A percentile compares a stretch with the other conserved stretches of the same genome.
Evolutionary conservation across 331 rosid species (phyloP).

Genomic region (Quercus lobata): DNA sequence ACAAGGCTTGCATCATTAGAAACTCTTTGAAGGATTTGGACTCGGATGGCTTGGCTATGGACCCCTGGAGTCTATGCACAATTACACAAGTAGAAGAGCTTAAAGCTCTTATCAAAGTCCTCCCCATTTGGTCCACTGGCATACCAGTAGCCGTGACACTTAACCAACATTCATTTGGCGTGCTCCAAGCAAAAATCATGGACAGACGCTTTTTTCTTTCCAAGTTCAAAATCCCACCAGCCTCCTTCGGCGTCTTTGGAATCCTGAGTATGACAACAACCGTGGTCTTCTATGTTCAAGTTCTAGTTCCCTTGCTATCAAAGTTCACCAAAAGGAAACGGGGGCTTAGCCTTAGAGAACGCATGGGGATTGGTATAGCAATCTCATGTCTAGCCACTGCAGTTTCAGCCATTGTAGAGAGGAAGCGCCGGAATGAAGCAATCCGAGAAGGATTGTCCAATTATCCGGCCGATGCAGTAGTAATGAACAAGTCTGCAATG

Average conservation of each 20-base stretch:
- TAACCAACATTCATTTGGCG: conserved; percentile 37
- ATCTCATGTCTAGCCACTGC: conserved; percentile 26
- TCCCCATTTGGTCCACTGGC: conserved; percentile 78
- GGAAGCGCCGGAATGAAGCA: too few species aligned
- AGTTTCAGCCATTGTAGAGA: conserved; percentile 30
- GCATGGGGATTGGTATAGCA: conserved; percentile 54
- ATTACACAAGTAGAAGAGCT: too few species aligned
- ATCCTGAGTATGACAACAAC: conserved; percentile 49
- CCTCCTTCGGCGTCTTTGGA: conserved; percentile 33
- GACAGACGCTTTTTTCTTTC: conserved; percentile 28
- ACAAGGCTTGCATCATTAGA: too few species aligned
- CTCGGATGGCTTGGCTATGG: too few species aligned
- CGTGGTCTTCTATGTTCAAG: conserved; percentile 41
- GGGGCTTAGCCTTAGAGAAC: conserved; percentile 32
- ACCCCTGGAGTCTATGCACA: too few species aligned
- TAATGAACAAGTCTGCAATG: too few species aligned
- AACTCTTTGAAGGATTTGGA: too few species aligned
- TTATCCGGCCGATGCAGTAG: too few species aligned
- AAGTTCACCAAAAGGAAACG: conserved; percentile 25
- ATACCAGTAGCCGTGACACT: conserved; percentile 29
- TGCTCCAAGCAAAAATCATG: conserved; percentile 67
- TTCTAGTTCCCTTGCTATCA: conserved; percentile 47
- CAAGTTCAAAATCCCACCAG: conserved; percentile 42
- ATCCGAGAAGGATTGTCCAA: too few species aligned
- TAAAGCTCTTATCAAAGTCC: conserved; percentile 56